Conservation (phyloP, 1,139 yeast species). For the Taiozyma sp. region DNA sequence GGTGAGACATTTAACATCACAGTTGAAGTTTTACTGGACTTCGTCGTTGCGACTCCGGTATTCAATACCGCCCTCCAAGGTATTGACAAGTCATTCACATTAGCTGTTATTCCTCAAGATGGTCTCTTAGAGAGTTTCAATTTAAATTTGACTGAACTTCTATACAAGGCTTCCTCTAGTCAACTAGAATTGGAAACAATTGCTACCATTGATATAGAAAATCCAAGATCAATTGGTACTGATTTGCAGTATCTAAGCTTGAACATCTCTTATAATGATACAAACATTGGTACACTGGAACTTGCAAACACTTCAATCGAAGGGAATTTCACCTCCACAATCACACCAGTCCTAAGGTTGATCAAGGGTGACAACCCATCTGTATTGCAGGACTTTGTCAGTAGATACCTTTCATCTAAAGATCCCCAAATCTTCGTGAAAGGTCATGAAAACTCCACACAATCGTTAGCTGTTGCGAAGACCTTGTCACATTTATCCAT, state of each 20-base stretch:
- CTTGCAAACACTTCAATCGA: constrained; percentile 25
- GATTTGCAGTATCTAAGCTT: constrained; percentile 21
- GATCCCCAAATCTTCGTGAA: constrained; percentile 17
- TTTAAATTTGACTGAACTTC: constrained; percentile 25
- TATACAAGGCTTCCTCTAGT: constrained; percentile 26
- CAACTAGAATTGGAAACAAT: constrained; percentile 16
- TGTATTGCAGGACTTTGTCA: constrained; percentile 25
- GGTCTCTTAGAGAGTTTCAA: constrained; percentile 22
- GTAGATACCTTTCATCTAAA: constrained; percentile 29
- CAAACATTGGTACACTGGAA: constrained; percentile 26
- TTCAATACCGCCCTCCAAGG: constrained; percentile 21
- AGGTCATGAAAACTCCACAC: constrained; percentile 21
- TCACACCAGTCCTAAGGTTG: constrained; percentile 16
- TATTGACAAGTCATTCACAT: constrained; percentile 13
- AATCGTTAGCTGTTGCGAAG: constrained; percentile 16
- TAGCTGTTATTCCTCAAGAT: constrained; percentile 7
- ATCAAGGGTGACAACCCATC: constrained; percentile 1
- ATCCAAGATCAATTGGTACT: constrained; percentile 32
- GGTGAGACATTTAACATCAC: not conserved
- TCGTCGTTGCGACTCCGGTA: constrained; percentile 25
- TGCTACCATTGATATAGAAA: constrained; percentile 33
- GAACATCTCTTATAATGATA: constrained; percentile 6
- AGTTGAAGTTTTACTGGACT: constrained; percentile 14
- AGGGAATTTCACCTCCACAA: constrained; percentile 19
- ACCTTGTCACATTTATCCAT: constrained; percentile 19